These are phyloP conservation scores for Thalia dealbata DNA, from an alignment of 176 grass and related monocot genomes.

Conservation along the genomic window DNA sequence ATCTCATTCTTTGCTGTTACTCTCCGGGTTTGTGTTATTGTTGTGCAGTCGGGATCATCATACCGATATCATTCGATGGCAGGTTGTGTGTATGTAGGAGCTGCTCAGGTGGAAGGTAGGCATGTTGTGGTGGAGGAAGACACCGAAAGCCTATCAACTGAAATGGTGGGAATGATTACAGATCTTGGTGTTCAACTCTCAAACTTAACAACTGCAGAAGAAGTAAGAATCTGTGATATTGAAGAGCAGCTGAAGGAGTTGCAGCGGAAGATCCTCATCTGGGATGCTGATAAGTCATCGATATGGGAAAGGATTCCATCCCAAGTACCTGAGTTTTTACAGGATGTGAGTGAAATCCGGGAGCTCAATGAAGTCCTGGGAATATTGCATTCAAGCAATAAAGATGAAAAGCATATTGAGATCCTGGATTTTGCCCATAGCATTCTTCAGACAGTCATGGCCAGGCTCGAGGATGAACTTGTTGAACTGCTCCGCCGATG, in stretches of 20 bases:
- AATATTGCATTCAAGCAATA: constrained; percentile 13
- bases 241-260: constrained; percentile 9
- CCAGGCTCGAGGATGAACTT: constrained; percentile 83
- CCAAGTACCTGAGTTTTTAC: constrained; percentile 57
- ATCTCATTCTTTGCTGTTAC: not conserved
- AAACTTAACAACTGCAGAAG: constrained; percentile 13
- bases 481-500: constrained; percentile 58
- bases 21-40: not conserved
- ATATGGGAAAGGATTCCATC: constrained; percentile 24
- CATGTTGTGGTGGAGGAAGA: not conserved
- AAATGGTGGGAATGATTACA: not conserved
- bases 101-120: constrained; percentile 1
- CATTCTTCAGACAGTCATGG: constrained; percentile 66
- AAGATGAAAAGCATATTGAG: constrained; percentile 17
- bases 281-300: constrained; percentile 4
- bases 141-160: not conserved
- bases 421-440: constrained; percentile 35
- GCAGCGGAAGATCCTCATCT: not conserved
- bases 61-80: not conserved
- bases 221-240: constrained; percentile 9
- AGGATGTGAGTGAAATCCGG: constrained; percentile 50
- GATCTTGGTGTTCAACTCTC: constrained; percentile 1
- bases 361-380: constrained; percentile 41
- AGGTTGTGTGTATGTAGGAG: not conserved
- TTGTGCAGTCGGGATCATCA: not conserved